A percentile compares a stretch with the other conserved stretches of the same genome.
Evolutionary conservation across 495 filamentous ascomycete species (phyloP).

Genomic region (Melanomma pulvis-pyrius): DNA sequence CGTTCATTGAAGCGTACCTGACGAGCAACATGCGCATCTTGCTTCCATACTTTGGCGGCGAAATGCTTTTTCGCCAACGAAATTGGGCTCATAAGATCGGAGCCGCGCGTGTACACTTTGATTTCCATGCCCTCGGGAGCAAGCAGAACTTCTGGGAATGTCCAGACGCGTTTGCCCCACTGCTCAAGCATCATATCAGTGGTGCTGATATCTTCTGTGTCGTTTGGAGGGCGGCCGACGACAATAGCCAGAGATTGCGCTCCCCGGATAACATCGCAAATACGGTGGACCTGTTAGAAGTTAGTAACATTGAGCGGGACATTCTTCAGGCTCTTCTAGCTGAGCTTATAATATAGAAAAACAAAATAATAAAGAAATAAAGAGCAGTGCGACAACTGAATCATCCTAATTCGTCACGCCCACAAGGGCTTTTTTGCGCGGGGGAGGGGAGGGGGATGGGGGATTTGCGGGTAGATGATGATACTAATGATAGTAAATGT

Average conservation of each 20-base stretch:
- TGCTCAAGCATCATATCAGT: slow-evolving; percentile 34
- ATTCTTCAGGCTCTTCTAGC: too few relatives aligned
- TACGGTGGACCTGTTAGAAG: slow-evolving; percentile 42
- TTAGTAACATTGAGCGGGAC: not conserved
- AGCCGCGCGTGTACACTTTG: slow-evolving; percentile 35
- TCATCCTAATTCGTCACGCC: too few relatives aligned
- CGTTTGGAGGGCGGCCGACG: slow-evolving; percentile 24
- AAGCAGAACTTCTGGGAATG: slow-evolving; percentile 52
- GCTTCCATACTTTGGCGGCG: slow-evolving; percentile 32
- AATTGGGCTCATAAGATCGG: slow-evolving; percentile 3
- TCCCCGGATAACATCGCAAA: slow-evolving; percentile 50
- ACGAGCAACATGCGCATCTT: slow-evolving; percentile 35
- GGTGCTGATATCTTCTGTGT: slow-evolving; percentile 7
- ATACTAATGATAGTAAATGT: not conserved
- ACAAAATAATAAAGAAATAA: too few relatives aligned
- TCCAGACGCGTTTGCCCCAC: slow-evolving; percentile 55
- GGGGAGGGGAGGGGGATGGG: too few relatives aligned
- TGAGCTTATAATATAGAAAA: too few relatives aligned
- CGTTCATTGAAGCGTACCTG: not conserved
- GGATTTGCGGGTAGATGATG: too few relatives aligned
- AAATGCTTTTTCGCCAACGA: slow-evolving; percentile 31
- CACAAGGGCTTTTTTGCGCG: too few relatives aligned
- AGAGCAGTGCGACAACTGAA: too few relatives aligned
- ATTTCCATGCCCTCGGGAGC: slow-evolving; percentile 38
- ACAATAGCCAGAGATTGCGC: slow-evolving; percentile 43